Evolutionary conservation across 192 early-diverging fungal genomes (phyloP), one percentile per base, ranked within the genome.

Genomic region (Gonapodya prolifera): DNA sequence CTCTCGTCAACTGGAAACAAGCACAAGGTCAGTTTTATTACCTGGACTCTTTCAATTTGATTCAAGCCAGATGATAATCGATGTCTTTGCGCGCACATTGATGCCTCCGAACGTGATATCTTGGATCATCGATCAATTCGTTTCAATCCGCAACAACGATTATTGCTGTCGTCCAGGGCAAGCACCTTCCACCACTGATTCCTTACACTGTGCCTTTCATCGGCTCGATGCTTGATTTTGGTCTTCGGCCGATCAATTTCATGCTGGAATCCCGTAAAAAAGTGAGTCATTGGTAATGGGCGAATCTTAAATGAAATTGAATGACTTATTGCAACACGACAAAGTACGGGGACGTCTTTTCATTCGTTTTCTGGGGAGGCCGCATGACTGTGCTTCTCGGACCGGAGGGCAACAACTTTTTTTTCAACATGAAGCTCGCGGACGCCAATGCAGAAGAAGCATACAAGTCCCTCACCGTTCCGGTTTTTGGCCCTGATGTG

Each of bases 331-430:
- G 0, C n/a, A 33, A 76, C 29, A 1, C 13, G 17, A 36, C 17
- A 0, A 35, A 86, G 81, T 90, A 95, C 80, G 96, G 96, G 81
- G 94, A 97, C 87, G 84, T 89, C 75, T 99, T 93, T 83, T 96
- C 95, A 1, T 97, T 95, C 23, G 93, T 99, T 94, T 88, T 96
- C 81, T 61, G 45, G 45, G 96, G 96, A 70, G 91, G 90, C 80
- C 88, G 87, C 70, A 92, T 98, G 87, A 96, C 96, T 0, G 90
- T 92, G 71, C 93, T 91, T 80, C 83, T 98, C 34, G 94, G 93
- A 36, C 85, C 91, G 2, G 95, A 97, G 78, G 97, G 96, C 80
- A 98, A 97, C 88, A 89, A 97, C 88, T 96, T 97, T 83, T 89
- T 97, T 2, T 97, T 99, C 84, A 99, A 99, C 89, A 91, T 89